Conservation (phyloP, 345 rosid species). For the Populus euphratica region DNA sequence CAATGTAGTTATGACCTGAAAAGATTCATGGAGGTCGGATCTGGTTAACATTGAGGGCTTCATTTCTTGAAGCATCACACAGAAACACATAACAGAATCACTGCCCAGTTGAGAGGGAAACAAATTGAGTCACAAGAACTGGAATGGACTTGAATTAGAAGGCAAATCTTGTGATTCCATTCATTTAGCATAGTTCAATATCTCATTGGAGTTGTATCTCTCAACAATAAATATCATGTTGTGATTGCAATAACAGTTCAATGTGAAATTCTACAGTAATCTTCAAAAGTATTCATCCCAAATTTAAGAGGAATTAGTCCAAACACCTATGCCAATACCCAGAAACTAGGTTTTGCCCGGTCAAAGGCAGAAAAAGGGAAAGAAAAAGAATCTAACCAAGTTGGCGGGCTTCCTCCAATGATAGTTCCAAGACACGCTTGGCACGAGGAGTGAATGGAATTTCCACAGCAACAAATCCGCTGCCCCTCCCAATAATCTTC, state of each 20-base stretch:
- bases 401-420: conserved; percentile 91
- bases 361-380: not conserved
- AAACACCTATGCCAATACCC: not conserved
- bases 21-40: conserved; percentile 2
- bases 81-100: not conserved
- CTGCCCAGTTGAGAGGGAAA: not conserved
- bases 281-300: not conserved
- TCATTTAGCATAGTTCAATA: too few relatives aligned
- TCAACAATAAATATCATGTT: not conserved
- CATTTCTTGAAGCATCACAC: not conserved
- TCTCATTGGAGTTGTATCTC: not conserved
- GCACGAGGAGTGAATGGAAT: conserved; percentile 99
- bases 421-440: conserved; percentile 87
- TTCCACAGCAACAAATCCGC: conserved; percentile 94
- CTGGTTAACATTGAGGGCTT: not conserved
- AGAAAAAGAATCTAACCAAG: conserved; percentile 47
- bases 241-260: not conserved
- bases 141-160: not conserved
- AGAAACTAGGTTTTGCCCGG: not conserved
- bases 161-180: not conserved
- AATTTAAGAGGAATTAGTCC: not conserved
- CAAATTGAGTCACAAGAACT: not conserved
- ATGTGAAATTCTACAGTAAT: not conserved
- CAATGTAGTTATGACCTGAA: conserved; percentile 95
- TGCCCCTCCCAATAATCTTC: conserved; percentile 92